Base-by-base conservation (phyloP, 352 stramenopile species). In the Pythium pectinolyticum region DNA sequence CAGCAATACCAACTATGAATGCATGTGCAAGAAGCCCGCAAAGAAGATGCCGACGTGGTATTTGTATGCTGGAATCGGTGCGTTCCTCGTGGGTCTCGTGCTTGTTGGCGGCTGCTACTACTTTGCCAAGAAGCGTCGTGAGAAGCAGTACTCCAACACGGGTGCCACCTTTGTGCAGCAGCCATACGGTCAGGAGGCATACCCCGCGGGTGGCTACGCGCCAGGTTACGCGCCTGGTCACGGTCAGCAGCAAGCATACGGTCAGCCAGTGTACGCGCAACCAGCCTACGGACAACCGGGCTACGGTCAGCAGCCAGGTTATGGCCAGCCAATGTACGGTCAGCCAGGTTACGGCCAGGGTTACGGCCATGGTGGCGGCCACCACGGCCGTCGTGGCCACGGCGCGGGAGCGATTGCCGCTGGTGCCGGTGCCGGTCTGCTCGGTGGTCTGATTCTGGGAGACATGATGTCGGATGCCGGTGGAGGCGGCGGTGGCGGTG, bases 1-100 rank as follows among this genome's bases (percentile, higher is more conserved):
- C 70, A 74, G 53, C 22, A 71, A 75, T 37, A 75, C 43, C 32
- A 80, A 65, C 25, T 80, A 78, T 53, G 61, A 77, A 30, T 90
- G 79, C 69, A 61, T 69, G 17, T 87, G 73, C 66, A 67, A 70
- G 56, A 69, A 72, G 32, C 53, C 53, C 0, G 54, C 46, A 19
- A 50, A 49, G 15, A 73, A 74, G 53, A 51, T 48, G 22, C 30
- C 53, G 5, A 67, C 57, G 61, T 73, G 57, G 50, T 75, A 61
- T 56, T 51, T 80, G 40, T 80, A 70, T 63, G 60, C 73, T 34
- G 53, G 62, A 32, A 40, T 81, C 39, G 69, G 66, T 24, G 56
- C 73, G 28, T 70, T 81, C 52, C 32, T 61, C 20, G 17, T 84
- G 51, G 55, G 66, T 39, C 25, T 70, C 11, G 28, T 83, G 17